A percentile compares a stretch with the other conserved stretches of the same genome.
These are phyloP conservation scores for Sugiyamaella neomexicana DNA, from an alignment of 1,139 yeast species.

Conservation along the genomic window DNA sequence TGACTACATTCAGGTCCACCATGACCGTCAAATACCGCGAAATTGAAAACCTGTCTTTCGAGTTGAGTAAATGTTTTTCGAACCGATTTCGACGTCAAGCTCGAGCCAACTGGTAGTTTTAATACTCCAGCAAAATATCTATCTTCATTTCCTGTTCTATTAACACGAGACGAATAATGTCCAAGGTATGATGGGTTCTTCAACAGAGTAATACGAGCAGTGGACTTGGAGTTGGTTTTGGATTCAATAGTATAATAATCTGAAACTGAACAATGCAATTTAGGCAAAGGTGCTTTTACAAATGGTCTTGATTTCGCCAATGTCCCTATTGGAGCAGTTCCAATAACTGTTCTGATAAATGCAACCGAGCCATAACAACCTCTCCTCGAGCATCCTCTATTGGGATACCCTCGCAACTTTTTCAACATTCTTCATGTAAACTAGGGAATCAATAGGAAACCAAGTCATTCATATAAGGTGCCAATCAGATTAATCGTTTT, in stretches of 20 bases:
- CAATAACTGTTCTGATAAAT: background rate
- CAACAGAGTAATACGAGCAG: constrained; percentile 53
- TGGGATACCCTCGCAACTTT: background rate
- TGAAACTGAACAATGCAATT: constrained; percentile 1
- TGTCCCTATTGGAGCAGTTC: background rate
- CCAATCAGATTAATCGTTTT: background rate
- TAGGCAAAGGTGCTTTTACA: background rate
- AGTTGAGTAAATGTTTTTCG: constrained; percentile 24
- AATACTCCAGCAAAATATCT: constrained; percentile 63
- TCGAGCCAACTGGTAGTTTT: constrained; percentile 45
- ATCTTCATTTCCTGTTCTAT: constrained; percentile 80
- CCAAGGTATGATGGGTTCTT: constrained; percentile 81
- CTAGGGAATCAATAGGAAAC: background rate
- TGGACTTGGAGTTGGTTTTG: background rate
- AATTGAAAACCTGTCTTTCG: constrained; percentile 53
- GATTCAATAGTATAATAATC: constrained; percentile 8
- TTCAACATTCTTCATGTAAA: background rate
- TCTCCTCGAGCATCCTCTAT: background rate
- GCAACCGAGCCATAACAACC: background rate
- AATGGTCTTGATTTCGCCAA: background rate
- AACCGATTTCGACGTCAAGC: constrained; percentile 39
- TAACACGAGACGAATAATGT: constrained; percentile 73
- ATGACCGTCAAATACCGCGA: constrained; percentile 88
- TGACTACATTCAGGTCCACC: constrained; percentile 79
- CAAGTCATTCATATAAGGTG: background rate